Percentiles rank a stretch among this genome's conserved stretches.
phyloP scores from a whole-genome alignment of 805 yeast genomes.

The Saccharomyces mikatae region DNA sequence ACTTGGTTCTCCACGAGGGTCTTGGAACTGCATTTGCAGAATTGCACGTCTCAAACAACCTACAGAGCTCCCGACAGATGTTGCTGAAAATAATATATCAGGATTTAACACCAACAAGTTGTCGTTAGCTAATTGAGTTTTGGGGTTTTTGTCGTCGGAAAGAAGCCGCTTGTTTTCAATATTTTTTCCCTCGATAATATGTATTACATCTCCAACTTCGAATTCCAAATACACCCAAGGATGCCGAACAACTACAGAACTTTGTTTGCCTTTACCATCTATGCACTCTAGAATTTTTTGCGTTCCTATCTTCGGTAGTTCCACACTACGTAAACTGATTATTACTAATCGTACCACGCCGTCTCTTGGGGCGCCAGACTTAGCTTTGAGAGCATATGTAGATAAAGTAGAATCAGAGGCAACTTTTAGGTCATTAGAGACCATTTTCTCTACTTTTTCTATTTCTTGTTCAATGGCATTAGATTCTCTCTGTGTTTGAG shows the following conservation, averaged over 20 bases:
- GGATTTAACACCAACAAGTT: constrained; percentile 78
- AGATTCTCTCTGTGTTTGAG: constrained; percentile 8
- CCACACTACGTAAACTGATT: constrained; percentile 10
- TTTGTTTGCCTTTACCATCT: constrained; percentile 28
- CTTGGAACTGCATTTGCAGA: constrained; percentile 44
- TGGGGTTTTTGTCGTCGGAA: constrained; percentile 25
- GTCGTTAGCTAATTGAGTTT: constrained; percentile 30
- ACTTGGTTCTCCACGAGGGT: constrained; percentile 52
- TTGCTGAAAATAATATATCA: constrained; percentile 73
- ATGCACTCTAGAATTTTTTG: constrained; percentile 52
- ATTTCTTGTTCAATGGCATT: not conserved
- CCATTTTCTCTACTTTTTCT: not conserved
- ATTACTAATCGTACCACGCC: constrained; percentile 34
- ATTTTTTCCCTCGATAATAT: constrained; percentile 42
- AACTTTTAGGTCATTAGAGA: not conserved
- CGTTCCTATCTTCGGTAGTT: constrained; percentile 21
- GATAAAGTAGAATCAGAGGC: not conserved
- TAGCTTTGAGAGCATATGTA: constrained; percentile 21
- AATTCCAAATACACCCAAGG: constrained; percentile 49
- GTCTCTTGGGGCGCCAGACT: constrained; percentile 38
- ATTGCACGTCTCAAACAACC: constrained; percentile 68
- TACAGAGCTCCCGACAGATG: constrained; percentile 68
- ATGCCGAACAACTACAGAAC: constrained; percentile 49
- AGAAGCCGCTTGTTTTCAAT: constrained; percentile 21
- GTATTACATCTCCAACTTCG: constrained; percentile 48